phyloP scores from a whole-genome alignment of 129 eudicot species.

The Helichrysum umbraculigerum region DNA sequence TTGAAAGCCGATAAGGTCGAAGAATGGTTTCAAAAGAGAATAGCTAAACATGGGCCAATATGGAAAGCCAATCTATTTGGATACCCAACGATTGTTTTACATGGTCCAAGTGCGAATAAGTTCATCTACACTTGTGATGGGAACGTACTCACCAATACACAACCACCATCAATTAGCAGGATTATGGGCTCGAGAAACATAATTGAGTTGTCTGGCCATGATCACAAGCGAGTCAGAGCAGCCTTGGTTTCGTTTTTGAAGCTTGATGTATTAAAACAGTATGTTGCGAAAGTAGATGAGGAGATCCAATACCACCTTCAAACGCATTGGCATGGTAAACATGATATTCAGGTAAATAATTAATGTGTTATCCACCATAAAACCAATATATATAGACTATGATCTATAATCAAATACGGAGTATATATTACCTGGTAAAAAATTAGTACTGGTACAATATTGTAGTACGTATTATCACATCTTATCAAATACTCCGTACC shows the following conservation, averaged over 20 bases:
- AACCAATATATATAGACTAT: too few relatives aligned
- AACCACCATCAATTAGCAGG: constrained; percentile 36
- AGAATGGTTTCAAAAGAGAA: constrained; percentile 37
- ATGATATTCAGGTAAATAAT: constrained; percentile 35
- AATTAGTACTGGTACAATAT: too few relatives aligned
- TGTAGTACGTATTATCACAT: too few relatives aligned
- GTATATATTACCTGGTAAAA: too few relatives aligned
- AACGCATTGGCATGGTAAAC: constrained; percentile 34
- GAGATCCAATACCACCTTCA: constrained; percentile 40
- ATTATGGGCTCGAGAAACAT: constrained; percentile 34
- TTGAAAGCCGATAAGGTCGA: constrained; percentile 36
- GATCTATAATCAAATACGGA: too few relatives aligned
- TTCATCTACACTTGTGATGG: constrained; percentile 41
- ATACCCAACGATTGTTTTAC: constrained; percentile 29
- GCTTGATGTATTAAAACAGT: constrained; percentile 42
- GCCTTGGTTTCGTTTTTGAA: constrained; percentile 40
- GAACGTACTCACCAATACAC: constrained; percentile 24
- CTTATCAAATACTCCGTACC: too few relatives aligned
- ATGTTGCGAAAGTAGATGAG: constrained; percentile 43
- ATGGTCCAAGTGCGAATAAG: constrained; percentile 45
- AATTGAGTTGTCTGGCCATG: constrained; percentile 34
- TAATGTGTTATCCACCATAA: too few relatives aligned
- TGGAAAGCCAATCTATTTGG: constrained; percentile 39
- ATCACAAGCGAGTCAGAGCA: constrained; percentile 44
- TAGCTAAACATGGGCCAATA: constrained; percentile 36